These are phyloP conservation scores for Toxicodendron radicans DNA, from an alignment of 345 rosid genomes.

Conservation along the genomic window DNA sequence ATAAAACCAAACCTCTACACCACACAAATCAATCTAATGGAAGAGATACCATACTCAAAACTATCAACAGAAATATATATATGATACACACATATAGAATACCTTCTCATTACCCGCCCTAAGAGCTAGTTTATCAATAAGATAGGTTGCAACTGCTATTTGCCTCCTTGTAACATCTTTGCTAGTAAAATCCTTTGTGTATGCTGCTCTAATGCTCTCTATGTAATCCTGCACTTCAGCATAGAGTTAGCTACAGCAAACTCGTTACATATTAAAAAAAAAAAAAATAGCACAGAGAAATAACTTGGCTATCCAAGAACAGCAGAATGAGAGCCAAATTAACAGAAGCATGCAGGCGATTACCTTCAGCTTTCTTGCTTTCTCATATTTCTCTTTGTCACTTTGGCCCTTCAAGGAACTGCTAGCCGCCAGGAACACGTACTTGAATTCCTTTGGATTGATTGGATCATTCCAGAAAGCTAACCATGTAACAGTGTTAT, in stretches of 20 bases:
- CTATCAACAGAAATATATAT: neutral
- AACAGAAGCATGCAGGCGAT: conserved; percentile 8
- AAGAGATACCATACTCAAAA: neutral
- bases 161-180: conserved; percentile 71
- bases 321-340: conserved; percentile 6
- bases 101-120: conserved; percentile 99
- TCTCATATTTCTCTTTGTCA: conserved; percentile 97
- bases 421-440: conserved; percentile 96
- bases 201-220: conserved; percentile 72
- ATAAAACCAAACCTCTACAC: neutral
- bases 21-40: neutral
- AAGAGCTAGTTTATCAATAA: conserved; percentile 94
- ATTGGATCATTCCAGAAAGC: conserved; percentile 99
- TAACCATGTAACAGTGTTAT: conserved; percentile 96
- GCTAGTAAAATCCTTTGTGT: conserved; percentile 76
- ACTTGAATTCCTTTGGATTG: conserved; percentile 86
- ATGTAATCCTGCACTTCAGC: conserved; percentile 65
- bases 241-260: conserved; percentile 7
- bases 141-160: conserved; percentile 98
- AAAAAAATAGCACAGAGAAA: conserved; percentile 2
- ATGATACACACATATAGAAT: conserved; percentile 15
- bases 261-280: neutral
- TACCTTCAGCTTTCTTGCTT: conserved; percentile 96
- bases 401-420: conserved; percentile 97
- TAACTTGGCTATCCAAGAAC: conserved; percentile 12